A percentile compares a stretch with the other conserved stretches of the same genome.
Conservation (phyloP, 768 basidiomycete species). For the Lactarius evosmus region DNA sequence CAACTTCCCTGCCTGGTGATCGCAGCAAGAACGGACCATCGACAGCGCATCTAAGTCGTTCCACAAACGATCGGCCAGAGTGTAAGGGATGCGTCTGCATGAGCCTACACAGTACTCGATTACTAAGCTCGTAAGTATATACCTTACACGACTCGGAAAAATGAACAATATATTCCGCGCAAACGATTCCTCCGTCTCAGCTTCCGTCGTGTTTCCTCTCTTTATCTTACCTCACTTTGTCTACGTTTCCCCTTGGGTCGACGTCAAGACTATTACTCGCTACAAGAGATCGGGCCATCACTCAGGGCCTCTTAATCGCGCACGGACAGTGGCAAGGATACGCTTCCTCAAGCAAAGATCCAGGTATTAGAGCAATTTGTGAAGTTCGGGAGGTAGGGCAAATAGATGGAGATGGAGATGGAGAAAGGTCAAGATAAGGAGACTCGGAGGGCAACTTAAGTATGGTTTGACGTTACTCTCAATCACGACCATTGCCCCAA, state of each 20-base stretch:
- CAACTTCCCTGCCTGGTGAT: not conserved
- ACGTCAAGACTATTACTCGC: too few species aligned
- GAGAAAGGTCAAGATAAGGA: too few species aligned
- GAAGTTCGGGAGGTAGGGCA: slow-evolving; percentile 26
- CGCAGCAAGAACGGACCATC: slow-evolving; percentile 13
- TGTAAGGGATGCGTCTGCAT: too few species aligned
- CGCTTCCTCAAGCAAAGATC: slow-evolving; percentile 22
- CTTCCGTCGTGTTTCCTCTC: too few species aligned
- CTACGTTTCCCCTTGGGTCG: too few species aligned
- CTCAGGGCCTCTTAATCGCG: slow-evolving; percentile 11
- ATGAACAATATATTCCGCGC: too few species aligned
- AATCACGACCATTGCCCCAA: not conserved
- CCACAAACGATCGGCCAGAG: slow-evolving; percentile 10
- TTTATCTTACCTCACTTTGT: too few species aligned
- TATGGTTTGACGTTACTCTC: slow-evolving; percentile 26
- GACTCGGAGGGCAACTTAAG: slow-evolving; percentile 4
- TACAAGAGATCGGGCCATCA: not conserved
- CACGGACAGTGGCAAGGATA: not conserved
- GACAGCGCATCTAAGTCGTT: slow-evolving; percentile 15
- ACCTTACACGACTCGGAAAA: too few species aligned
- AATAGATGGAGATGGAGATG: slow-evolving; percentile 13
- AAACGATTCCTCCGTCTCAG: too few species aligned
- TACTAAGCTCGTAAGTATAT: too few species aligned
- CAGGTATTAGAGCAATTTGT: slow-evolving; percentile 25
- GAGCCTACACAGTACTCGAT: too few species aligned